These are phyloP conservation scores for Tolypocladium pustulatum DNA, from an alignment of 2,329 filamentous ascomycete species.

Conservation along the genomic window DNA sequence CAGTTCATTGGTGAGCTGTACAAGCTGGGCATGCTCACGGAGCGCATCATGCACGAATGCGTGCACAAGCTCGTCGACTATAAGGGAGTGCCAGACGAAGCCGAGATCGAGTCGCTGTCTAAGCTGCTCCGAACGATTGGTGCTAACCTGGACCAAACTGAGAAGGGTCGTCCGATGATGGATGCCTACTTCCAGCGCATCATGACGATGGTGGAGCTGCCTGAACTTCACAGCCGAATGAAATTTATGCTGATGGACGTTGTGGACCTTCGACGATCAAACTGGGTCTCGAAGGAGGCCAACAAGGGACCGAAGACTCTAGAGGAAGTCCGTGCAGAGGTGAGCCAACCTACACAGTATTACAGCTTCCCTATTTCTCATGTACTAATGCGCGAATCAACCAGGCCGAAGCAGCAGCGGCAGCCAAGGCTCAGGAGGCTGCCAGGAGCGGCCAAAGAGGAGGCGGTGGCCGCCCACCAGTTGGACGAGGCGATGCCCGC, in stretches of 20 bases:
- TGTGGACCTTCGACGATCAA: constrained; percentile 65
- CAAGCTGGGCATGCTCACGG: constrained; percentile 96
- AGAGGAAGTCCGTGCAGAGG: constrained; percentile 76
- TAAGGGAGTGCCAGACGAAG: constrained; percentile 84
- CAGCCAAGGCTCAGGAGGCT: constrained; percentile 70
- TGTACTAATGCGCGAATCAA: constrained; percentile 18
- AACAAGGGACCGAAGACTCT: constrained; percentile 98
- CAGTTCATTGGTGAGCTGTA: constrained; percentile 99
- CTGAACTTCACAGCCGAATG: constrained; percentile 75
- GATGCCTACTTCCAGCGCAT: constrained; percentile 91
- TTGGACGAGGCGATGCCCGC: constrained; percentile 79
- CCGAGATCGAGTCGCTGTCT: constrained; percentile 89
- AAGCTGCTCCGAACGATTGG: constrained; percentile 91
- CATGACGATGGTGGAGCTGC: constrained; percentile 66
- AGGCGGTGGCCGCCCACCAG: constrained; percentile 55
- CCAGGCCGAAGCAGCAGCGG: constrained; percentile 61
- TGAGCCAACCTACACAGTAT: constrained; percentile 25
- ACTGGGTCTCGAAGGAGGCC: constrained; percentile 78
- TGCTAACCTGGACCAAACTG: constrained; percentile 69
- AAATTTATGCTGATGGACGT: constrained; percentile 97
- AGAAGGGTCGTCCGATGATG: constrained; percentile 80
- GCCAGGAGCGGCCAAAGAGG: constrained; percentile 54
- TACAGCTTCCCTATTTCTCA: neutral
- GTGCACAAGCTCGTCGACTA: constrained; percentile 96
- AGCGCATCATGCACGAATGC: constrained; percentile 99